These are phyloP conservation scores for Inonotus hispidus DNA, from an alignment of 1,284 basidiomycete genomes.

Conservation along the genomic window DNA sequence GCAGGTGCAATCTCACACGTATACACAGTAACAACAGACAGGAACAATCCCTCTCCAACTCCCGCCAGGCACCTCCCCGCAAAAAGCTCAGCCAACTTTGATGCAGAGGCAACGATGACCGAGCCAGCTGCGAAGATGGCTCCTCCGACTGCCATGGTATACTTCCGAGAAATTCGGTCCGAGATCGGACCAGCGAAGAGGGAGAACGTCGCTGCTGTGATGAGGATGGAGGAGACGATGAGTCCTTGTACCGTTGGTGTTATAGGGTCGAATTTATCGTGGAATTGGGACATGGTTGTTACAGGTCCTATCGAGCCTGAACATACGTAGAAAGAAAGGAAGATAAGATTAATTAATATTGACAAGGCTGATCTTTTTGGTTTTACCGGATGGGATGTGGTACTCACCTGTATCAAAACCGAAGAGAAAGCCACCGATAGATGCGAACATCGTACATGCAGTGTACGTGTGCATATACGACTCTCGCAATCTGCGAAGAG, in stretches of 20 bases:
- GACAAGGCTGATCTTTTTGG: background rate
- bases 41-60: conserved; percentile 43
- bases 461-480: conserved; percentile 10
- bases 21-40: conserved; percentile 43
- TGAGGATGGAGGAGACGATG: conserved; percentile 40
- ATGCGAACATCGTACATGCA: conserved; percentile 29
- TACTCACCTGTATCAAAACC: conserved; percentile 35
- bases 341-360: background rate
- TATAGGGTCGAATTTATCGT: conserved; percentile 30
- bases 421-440: conserved; percentile 34
- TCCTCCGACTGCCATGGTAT: conserved; percentile 39
- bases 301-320: conserved; percentile 41
- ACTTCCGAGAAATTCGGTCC: conserved; percentile 43
- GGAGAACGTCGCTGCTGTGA: conserved; percentile 41
- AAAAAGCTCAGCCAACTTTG: conserved; percentile 34
- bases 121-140: conserved; percentile 38
- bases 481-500: background rate
- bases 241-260: conserved; percentile 37
- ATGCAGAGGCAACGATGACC: conserved; percentile 31
- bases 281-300: conserved; percentile 41
- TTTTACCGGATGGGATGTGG: background rate
- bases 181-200: conserved; percentile 41
- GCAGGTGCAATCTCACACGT: conserved; percentile 40
- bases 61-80: conserved; percentile 44
- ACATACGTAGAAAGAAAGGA: no score